Conservation (phyloP, 2,329 filamentous ascomycete genomes). For the Tolypocladium paradoxum region DNA sequence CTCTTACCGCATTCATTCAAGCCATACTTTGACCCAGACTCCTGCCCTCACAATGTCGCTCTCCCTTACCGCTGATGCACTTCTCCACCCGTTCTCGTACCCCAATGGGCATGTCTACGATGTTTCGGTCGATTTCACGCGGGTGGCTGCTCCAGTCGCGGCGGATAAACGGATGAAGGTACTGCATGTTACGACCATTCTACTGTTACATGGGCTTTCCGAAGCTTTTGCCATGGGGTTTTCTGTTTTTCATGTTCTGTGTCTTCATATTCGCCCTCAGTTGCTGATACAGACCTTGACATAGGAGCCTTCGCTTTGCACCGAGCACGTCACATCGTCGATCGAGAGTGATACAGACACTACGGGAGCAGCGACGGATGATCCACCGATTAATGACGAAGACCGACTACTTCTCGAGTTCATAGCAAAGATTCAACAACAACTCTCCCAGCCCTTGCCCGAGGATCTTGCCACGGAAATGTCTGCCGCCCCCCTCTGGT, state of each 20-base stretch:
- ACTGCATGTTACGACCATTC: not conserved
- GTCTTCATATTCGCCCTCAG: not conserved
- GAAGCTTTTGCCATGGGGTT: not conserved
- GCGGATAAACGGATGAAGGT: not conserved
- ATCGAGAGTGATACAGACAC: not conserved
- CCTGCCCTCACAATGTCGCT: not conserved
- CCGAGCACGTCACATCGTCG: not conserved
- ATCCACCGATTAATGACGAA: not conserved
- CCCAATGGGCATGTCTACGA: not conserved
- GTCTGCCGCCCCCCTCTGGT: not conserved
- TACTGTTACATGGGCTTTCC: not conserved
- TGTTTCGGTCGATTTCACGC: not conserved
- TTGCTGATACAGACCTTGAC: not conserved
- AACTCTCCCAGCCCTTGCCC: not conserved
- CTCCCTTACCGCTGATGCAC: not conserved
- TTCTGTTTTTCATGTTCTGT: no score
- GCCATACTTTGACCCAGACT: not conserved
- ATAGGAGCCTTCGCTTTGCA: not conserved
- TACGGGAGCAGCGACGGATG: not conserved
- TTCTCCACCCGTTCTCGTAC: not conserved
- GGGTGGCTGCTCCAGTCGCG: not conserved
- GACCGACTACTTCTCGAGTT: not conserved
- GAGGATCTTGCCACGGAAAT: no score
- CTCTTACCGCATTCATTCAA: not conserved
- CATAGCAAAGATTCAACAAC: not conserved